Conservation (phyloP, 768 basidiomycete species). For the Hemileccinum rubropunctum region DNA sequence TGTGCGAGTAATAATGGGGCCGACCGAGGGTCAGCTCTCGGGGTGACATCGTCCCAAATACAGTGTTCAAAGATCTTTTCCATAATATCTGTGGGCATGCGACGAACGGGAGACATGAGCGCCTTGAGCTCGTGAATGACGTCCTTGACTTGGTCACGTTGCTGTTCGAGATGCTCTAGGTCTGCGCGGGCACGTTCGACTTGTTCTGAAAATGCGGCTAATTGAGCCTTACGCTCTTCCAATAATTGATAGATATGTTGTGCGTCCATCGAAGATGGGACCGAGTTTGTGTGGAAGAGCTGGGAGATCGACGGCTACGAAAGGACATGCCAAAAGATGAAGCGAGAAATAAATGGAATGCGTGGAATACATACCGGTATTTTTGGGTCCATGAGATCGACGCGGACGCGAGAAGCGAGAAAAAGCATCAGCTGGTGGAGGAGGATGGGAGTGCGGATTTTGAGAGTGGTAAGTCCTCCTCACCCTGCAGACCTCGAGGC, state of each 20-base stretch:
- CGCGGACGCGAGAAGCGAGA: too few species aligned
- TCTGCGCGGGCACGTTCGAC: slow-evolving; percentile 22
- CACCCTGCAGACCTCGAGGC: too few species aligned
- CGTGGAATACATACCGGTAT: too few species aligned
- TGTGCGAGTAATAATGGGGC: slow-evolving; percentile 28
- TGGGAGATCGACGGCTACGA: slow-evolving; percentile 23
- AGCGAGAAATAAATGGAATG: too few species aligned
- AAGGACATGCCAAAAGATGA: neutral
- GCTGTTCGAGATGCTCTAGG: slow-evolving; percentile 18
- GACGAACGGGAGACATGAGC: slow-evolving; percentile 28
- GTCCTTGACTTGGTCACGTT: slow-evolving; percentile 3
- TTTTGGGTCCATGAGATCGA: too few species aligned
- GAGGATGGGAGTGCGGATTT: too few species aligned
- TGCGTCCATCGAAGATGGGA: slow-evolving; percentile 25
- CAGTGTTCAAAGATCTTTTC: slow-evolving; percentile 25
- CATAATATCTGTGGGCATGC: slow-evolving; percentile 32
- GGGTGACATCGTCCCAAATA: slow-evolving; percentile 8
- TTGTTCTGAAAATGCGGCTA: slow-evolving; percentile 17
- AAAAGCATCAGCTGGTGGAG: too few species aligned
- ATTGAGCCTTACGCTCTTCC: slow-evolving; percentile 11
- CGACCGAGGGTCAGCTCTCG: slow-evolving; percentile 8
- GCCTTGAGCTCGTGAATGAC: slow-evolving; percentile 27
- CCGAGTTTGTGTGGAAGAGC: slow-evolving; percentile 28
- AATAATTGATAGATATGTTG: slow-evolving; percentile 15
- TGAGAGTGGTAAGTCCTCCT: too few species aligned